phyloP scores from a whole-genome alignment of 1,284 basidiomycete genomes.

The Trametes pubescens region DNA sequence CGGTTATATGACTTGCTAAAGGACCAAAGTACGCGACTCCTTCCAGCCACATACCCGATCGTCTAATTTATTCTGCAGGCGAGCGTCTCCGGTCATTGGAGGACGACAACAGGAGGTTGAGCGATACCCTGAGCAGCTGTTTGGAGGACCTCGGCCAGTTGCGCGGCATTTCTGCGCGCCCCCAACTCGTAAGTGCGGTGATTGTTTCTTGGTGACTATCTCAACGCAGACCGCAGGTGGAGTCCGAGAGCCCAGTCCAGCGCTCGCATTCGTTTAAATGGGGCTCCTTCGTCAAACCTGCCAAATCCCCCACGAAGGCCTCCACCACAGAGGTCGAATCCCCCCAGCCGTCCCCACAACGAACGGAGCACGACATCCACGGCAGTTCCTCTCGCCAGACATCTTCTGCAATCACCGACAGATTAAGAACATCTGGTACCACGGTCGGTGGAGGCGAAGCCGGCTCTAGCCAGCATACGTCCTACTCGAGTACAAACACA shows the following conservation, averaged over 20 bases:
- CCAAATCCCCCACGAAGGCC: slow-evolving; percentile 79
- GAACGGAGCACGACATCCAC: slow-evolving; percentile 70
- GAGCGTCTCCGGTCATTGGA: slow-evolving; percentile 76
- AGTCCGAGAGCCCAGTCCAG: slow-evolving; percentile 64
- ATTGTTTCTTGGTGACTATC: slow-evolving; percentile 5
- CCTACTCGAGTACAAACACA: slow-evolving; percentile 30
- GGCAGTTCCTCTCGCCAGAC: slow-evolving; percentile 38
- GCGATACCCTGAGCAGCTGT: slow-evolving; percentile 64
- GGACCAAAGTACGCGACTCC: slow-evolving; percentile 69
- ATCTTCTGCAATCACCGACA: slow-evolving; percentile 31
- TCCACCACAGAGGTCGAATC: slow-evolving; percentile 63
- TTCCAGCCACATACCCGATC: slow-evolving; percentile 8
- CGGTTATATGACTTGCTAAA: slow-evolving; percentile 74
- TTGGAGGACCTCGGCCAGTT: slow-evolving; percentile 70
- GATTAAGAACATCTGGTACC: slow-evolving; percentile 32
- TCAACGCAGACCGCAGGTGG: slow-evolving; percentile 32
- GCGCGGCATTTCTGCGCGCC: slow-evolving; percentile 40
- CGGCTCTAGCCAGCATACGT: slow-evolving; percentile 28
- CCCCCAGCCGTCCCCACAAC: slow-evolving; percentile 79
- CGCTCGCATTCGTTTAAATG: slow-evolving; percentile 85
- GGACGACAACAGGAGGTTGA: slow-evolving; percentile 77
- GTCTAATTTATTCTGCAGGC: slow-evolving; percentile 50
- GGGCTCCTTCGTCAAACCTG: slow-evolving; percentile 76
- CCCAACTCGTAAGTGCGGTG: slow-evolving; percentile 21
- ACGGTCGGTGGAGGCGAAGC: slow-evolving; percentile 28